Evolutionary conservation across 1,284 basidiomycete genomes (phyloP).

Genomic region (Ceratobasidium sp.): DNA sequence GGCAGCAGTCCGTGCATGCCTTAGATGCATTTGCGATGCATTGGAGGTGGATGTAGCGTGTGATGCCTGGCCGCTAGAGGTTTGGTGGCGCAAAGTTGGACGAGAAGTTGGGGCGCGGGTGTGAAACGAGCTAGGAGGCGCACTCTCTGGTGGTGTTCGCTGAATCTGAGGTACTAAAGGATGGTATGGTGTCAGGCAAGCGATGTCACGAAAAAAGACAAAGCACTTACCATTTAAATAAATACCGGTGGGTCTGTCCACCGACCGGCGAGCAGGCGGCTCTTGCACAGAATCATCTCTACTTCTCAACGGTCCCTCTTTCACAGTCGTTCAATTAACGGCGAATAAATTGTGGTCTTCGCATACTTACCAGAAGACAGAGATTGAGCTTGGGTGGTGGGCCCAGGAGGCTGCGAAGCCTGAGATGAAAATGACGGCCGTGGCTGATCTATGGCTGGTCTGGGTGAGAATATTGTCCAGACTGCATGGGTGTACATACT

Average conservation of each 20-base stretch:
- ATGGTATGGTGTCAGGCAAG: background rate
- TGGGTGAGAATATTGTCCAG: too few species aligned
- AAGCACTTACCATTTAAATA: constrained; percentile 3
- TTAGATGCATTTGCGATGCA: too few species aligned
- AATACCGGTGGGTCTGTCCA: constrained; percentile 6
- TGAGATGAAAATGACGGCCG: too few species aligned
- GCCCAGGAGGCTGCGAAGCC: too few species aligned
- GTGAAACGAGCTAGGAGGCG: background rate
- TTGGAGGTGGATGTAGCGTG: too few species aligned
- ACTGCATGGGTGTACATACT: too few species aligned
- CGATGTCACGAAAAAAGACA: background rate
- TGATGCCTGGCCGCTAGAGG: too few species aligned
- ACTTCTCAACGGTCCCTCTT: background rate
- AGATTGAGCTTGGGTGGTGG: too few species aligned
- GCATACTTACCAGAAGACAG: too few species aligned
- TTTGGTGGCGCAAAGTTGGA: too few species aligned
- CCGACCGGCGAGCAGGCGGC: background rate
- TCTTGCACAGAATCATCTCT: constrained; percentile 18
- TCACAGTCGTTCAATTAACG: background rate
- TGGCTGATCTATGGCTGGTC: too few species aligned
- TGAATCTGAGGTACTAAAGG: constrained; percentile 19
- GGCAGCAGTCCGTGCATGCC: too few species aligned
- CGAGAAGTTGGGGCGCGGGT: background rate
- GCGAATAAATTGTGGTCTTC: background rate
- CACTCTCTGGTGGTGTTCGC: background rate